Conservation (phyloP, 2,329 filamentous ascomycete genomes). For the Trichocomaceae sp. region DNA sequence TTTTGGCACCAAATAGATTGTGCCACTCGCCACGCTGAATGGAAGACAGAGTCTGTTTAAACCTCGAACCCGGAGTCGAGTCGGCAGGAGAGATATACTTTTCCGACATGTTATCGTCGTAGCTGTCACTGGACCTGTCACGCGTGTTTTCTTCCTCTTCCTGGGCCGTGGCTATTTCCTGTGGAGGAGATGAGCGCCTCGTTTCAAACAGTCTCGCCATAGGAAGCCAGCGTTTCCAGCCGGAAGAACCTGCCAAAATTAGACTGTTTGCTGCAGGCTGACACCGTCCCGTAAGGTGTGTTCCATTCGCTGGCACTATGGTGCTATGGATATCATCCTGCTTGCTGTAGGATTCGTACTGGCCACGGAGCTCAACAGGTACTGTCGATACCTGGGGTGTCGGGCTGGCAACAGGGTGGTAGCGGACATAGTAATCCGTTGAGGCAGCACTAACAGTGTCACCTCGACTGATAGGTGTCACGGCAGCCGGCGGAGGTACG, state of each 20-base stretch:
- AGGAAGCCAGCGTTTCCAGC: slow-evolving; percentile 39
- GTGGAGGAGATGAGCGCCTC: slow-evolving; percentile 52
- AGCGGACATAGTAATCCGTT: slow-evolving; percentile 58
- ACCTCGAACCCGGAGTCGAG: not conserved
- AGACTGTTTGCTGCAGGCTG: not conserved
- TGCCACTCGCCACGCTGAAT: slow-evolving; percentile 11
- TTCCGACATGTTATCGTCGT: slow-evolving; percentile 6
- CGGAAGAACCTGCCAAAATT: not conserved
- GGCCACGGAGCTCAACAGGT: slow-evolving; percentile 17
- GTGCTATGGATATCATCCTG: slow-evolving; percentile 12
- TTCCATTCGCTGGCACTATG: not conserved
- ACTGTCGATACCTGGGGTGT: slow-evolving; percentile 34
- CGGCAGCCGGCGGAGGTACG: slow-evolving; percentile 42
- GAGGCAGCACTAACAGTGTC: slow-evolving; percentile 58
- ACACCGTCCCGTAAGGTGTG: not conserved
- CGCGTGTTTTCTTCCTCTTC: slow-evolving; percentile 22
- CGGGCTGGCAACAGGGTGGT: slow-evolving; percentile 49
- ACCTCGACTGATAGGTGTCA: slow-evolving; percentile 53
- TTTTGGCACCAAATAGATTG: slow-evolving; percentile 11
- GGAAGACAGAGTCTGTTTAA: slow-evolving; percentile 8
- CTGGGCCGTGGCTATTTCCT: slow-evolving; percentile 53
- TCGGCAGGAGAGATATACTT: not conserved
- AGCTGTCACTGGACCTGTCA: not conserved
- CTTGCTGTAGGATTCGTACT: slow-evolving; percentile 15
- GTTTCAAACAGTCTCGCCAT: slow-evolving; percentile 54